Base-by-base conservation (phyloP, 192 early-diverging fungal species). In the Geranomyces michiganensis region DNA sequence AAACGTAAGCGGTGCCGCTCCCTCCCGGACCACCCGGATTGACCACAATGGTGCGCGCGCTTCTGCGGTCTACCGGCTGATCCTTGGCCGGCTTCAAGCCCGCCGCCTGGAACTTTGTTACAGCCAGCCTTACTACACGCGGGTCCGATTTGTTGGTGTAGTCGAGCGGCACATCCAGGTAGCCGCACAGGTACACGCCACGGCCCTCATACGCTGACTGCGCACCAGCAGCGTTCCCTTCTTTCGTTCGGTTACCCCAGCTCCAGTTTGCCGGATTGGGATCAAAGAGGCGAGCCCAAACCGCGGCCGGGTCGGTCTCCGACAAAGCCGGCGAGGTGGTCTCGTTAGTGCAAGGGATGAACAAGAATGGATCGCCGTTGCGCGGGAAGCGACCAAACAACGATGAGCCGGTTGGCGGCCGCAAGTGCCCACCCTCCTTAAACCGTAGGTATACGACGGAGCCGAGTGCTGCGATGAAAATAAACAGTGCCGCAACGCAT, bases 21-120 rank as follows among this genome's bases (percentile, higher is more conserved):
- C 80, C 80, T 65, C 80, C 80, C 46, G 80, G 80, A 9, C 80
- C 80, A 32, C 70, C 67, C 31, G 74, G 71, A 62, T 76, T 76
- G 45, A 78, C 55, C 31, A 80, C 24, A 24, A 75, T 49, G 31
- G 71, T 51, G 21, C 67, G 58, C 4, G 2, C 58, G 58, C 58
- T 60, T 26, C 29, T 60, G 26, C 30, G 15, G 17, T 17, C 58
- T 8, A 26, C 58, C 58, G 22, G 31, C 58, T n/a, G 58, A 3
- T 3, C 3, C 36, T 7, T 41, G 36, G 36, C 3, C 21, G 26
- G 51, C 51, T 26, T 7, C 21, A 41, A 41, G 5, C 58, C 58
- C 1, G 9, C 22, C 19, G 30, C 27, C 30, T 60, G 58, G 29
- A 31, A 60, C 58, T 60, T 60, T 32, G 58, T 60, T 8, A 60